Evolutionary conservation across 495 filamentous ascomycete genomes (phyloP), one percentile per base, ranked within the genome.

Genomic region (Podospora appendiculata): DNA sequence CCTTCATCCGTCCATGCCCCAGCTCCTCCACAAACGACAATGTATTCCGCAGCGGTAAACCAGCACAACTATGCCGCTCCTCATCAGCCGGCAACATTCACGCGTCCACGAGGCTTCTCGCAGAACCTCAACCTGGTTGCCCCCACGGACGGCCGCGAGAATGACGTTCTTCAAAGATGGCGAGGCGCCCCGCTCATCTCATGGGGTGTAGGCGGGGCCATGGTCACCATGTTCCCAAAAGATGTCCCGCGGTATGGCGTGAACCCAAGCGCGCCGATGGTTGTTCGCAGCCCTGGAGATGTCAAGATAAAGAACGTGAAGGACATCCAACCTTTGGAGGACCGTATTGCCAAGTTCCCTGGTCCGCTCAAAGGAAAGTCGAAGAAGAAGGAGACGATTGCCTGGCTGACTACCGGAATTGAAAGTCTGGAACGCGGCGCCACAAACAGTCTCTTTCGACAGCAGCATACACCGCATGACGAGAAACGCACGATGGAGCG

Each of bases 361-460:
- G 94, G 94, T 0, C 92, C 94, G 14, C 71, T 96, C 9, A 90
- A 83, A 71, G 74, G 81, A 34, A 96, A 97, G 62, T 81, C 82
- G 1, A 96, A 92, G 76, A 99, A 97, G 73, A 97, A 97, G 70
- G 94, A 99, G 50, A 78, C 87, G 4, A 50, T 91, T 38, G 67
- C 84, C 5, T 99, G 94, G 93, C 73, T 99, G 34, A 82, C 71
- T 3, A 74, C 77, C 56, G 86, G 83, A 40, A 89, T 95, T 56
- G 81, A 82, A 11, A 75, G 68, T 6, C 69, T 96, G 25, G 89
- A 91, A 65, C 78, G 76, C 18, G 76, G 75, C 19, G 67, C 75
- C n/a, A 66, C 82, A 8, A 70, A 72, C 2, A 72, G 72, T 5
- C 63, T 72, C 65, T 35, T 68, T 19, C 19, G 79, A 42, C 72